Evolutionary conservation across 352 stramenopile genomes (phyloP).

Genomic region (Phytophthora sansomeana): DNA sequence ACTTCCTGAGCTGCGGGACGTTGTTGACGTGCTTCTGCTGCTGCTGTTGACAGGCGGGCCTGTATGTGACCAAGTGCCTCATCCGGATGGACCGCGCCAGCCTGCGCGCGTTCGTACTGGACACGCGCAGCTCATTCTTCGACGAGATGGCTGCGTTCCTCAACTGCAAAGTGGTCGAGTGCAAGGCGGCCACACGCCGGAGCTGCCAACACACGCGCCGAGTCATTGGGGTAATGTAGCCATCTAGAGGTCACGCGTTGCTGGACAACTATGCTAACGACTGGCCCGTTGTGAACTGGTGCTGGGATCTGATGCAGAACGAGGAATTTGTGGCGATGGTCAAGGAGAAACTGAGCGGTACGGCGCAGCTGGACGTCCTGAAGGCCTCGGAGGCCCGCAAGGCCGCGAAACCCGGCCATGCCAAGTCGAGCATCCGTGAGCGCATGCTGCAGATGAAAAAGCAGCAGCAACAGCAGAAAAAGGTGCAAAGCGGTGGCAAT

Average conservation of each 20-base stretch:
- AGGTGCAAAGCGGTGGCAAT: constrained; percentile 37
- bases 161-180: constrained; percentile 78
- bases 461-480: constrained; percentile 43
- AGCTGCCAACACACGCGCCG: constrained; percentile 58
- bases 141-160: constrained; percentile 66
- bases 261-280: no score
- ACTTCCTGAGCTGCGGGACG: neutral
- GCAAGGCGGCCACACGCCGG: constrained; percentile 61
- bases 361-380: constrained; percentile 64
- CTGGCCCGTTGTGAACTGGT: neutral
- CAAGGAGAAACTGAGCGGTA: constrained; percentile 66
- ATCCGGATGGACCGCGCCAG: constrained; percentile 48
- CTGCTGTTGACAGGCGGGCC: constrained; percentile 34
- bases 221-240: constrained; percentile 54
- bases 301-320: constrained; percentile 39
- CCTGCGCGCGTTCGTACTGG: constrained; percentile 51
- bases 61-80: constrained; percentile 66
- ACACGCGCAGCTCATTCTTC: constrained; percentile 55
- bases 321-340: constrained; percentile 59
- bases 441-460: constrained; percentile 67
- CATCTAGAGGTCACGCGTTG: neutral
- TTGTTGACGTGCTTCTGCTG: neutral
- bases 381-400: constrained; percentile 65
- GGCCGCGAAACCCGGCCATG: constrained; percentile 31
- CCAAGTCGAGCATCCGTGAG: constrained; percentile 62